phyloP scores from a whole-genome alignment of 305 asterid species.

The Rubia occidens region DNA sequence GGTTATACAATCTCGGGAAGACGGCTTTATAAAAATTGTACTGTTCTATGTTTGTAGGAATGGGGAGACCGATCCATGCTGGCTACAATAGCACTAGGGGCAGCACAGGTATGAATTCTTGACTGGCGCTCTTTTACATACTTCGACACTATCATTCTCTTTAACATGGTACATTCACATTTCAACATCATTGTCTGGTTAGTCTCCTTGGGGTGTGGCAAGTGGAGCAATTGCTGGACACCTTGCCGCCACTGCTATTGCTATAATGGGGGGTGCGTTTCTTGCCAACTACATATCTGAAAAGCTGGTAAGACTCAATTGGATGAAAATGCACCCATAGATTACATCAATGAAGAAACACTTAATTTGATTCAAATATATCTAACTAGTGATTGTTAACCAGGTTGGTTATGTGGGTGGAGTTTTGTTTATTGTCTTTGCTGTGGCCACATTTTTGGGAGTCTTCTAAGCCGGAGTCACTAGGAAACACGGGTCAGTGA shows the following conservation, averaged over 20 bases:
- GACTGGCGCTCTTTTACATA: neutral
- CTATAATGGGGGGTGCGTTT: slow-evolving; percentile 84
- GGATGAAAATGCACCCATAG: neutral
- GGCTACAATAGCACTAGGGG: slow-evolving; percentile 90
- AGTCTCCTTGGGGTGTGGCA: slow-evolving; percentile 99
- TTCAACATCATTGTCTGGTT: neutral
- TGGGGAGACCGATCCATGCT: slow-evolving; percentile 99
- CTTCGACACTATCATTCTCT: neutral
- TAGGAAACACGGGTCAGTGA: neutral
- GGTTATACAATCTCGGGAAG: neutral
- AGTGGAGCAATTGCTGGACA: slow-evolving; percentile 89
- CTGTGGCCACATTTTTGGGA: slow-evolving; percentile 55
- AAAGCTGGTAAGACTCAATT: slow-evolving; percentile 57
- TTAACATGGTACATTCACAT: neutral
- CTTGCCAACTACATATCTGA: slow-evolving; percentile 86
- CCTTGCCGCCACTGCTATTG: slow-evolving; percentile 65
- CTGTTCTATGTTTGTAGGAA: slow-evolving; percentile 39
- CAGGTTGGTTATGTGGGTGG: slow-evolving; percentile 72
- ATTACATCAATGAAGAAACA: neutral
- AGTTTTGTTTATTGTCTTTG: slow-evolving; percentile 44
- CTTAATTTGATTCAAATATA: slow-evolving; percentile 8
- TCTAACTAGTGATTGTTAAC: slow-evolving; percentile 14
- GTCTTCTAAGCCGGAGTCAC: slow-evolving; percentile 30
- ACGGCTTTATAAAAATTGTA: neutral
- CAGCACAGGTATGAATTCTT: slow-evolving; percentile 64